Conservation (phyloP, 768 basidiomycete genomes). For the Calocera viscosa region DNA sequence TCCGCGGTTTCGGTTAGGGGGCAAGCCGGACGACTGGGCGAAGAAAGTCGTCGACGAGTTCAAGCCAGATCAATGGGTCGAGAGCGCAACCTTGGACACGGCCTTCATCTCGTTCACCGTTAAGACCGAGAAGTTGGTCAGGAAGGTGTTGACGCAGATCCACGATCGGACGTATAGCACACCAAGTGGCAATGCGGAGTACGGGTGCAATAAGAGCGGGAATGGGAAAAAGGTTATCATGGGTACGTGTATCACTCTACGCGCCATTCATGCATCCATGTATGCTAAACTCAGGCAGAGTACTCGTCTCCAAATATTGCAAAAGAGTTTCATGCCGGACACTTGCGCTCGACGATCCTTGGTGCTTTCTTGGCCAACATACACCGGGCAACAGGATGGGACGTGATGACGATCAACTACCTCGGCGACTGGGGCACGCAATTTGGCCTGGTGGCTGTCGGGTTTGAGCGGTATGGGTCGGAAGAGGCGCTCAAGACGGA, state of each 20-base stretch:
- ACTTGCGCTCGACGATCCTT: conserved; percentile 94
- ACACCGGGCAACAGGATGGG: conserved; percentile 87
- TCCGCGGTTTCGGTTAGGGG: conserved; percentile 78
- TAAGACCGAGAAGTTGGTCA: conserved; percentile 49
- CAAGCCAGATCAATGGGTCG: conserved; percentile 66
- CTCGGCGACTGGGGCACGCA: conserved; percentile 98
- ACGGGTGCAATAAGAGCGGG: conserved; percentile 68
- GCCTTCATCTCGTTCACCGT: conserved; percentile 75
- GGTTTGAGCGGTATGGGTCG: conserved; percentile 84
- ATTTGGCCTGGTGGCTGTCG: conserved; percentile 81
- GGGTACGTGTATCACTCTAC: conserved; percentile 15
- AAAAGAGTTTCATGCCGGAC: conserved; percentile 96
- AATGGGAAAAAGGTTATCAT: conserved; percentile 72
- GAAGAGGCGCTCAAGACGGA: conserved; percentile 71
- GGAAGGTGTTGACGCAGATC: conserved; percentile 58
- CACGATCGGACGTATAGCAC: conserved; percentile 55
- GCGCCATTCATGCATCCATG: too few relatives aligned
- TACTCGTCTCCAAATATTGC: conserved; percentile 97
- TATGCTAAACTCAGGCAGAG: conserved; percentile 35
- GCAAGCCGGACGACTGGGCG: conserved; percentile 68
- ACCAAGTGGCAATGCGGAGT: conserved; percentile 49
- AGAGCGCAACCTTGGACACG: conserved; percentile 54
- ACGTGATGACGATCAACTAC: conserved; percentile 84
- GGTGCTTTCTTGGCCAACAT: conserved; percentile 87
- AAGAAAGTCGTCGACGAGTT: conserved; percentile 74